Conservation (phyloP, 805 yeast genomes). For the Saccharomycodes ludwigii region DNA sequence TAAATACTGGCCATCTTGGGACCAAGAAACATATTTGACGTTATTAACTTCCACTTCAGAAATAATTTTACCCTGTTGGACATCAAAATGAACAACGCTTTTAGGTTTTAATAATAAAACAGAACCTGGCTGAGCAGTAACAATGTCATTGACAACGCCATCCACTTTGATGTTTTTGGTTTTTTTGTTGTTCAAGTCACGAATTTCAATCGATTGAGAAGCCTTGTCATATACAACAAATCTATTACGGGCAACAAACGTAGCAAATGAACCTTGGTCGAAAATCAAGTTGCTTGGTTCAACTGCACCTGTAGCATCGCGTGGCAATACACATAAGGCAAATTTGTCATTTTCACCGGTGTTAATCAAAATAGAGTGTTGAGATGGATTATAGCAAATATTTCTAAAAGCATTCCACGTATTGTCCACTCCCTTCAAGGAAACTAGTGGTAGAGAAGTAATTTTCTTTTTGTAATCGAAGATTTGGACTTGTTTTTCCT, state of each 20-base stretch:
- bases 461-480: slow-evolving; percentile 58
- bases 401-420: slow-evolving; percentile 79
- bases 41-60: slow-evolving; percentile 58
- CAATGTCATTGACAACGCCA: slow-evolving; percentile 55
- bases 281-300: slow-evolving; percentile 74
- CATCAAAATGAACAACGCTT: slow-evolving; percentile 74
- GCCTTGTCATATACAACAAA: slow-evolving; percentile 68
- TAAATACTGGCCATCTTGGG: slow-evolving; percentile 72
- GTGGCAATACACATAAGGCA: slow-evolving; percentile 67
- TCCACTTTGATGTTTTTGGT: slow-evolving; percentile 75
- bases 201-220: slow-evolving; percentile 59
- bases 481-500: slow-evolving; percentile 75
- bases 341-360: slow-evolving; percentile 61
- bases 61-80: slow-evolving; percentile 77
- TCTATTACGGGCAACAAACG: slow-evolving; percentile 89
- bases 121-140: slow-evolving; percentile 72
- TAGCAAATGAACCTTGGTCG: slow-evolving; percentile 77
- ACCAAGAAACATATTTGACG: slow-evolving; percentile 85
- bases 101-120: slow-evolving; percentile 62
- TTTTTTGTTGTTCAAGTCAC: slow-evolving; percentile 67
- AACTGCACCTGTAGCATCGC: slow-evolving; percentile 83
- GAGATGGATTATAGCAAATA: slow-evolving; percentile 85
- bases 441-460: slow-evolving; percentile 63
- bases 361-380: slow-evolving; percentile 73
- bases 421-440: slow-evolving; percentile 74